Conservation (phyloP, 2,329 filamentous ascomycete genomes). For the Trichophyton benhamiae region DNA sequence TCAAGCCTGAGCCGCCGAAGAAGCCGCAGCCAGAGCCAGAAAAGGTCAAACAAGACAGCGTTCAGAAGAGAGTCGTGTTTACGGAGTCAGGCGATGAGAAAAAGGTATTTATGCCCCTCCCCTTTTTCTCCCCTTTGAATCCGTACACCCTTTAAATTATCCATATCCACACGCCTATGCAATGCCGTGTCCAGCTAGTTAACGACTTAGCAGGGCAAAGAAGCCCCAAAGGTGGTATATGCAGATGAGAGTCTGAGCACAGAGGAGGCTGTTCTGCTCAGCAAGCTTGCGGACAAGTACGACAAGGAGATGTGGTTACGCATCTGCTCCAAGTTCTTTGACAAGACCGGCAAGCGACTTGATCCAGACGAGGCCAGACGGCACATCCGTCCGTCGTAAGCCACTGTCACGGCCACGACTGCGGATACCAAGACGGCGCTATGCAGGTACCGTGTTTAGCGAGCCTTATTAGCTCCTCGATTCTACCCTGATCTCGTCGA, state of each 20-base stretch:
- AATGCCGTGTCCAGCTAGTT: not conserved
- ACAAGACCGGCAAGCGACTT: slow-evolving; percentile 37
- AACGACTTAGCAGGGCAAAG: not conserved
- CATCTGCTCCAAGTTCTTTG: slow-evolving; percentile 37
- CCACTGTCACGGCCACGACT: not conserved
- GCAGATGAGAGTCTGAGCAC: slow-evolving; percentile 19
- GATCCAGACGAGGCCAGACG: slow-evolving; percentile 28
- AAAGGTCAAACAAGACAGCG: slow-evolving; percentile 1
- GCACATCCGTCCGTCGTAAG: slow-evolving; percentile 9
- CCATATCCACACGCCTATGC: too few relatives aligned
- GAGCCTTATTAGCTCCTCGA: too few relatives aligned
- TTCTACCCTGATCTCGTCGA: too few relatives aligned
- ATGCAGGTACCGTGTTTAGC: too few relatives aligned
- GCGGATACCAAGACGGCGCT: too few relatives aligned
- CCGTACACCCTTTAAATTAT: too few relatives aligned
- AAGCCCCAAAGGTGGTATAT: slow-evolving; percentile 11
- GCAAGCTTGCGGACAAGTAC: slow-evolving; percentile 34
- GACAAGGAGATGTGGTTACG: slow-evolving; percentile 35
- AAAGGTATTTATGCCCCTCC: not conserved
- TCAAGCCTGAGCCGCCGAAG: slow-evolving; percentile 6
- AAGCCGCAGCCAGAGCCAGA: slow-evolving; percentile 5
- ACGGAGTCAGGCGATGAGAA: slow-evolving; percentile 8
- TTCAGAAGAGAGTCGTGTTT: slow-evolving; percentile 9
- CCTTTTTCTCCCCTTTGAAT: not conserved
- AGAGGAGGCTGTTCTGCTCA: slow-evolving; percentile 26